phyloP scores from a whole-genome alignment of 2,329 filamentous ascomycete species.

The Zarea fungicola region DNA sequence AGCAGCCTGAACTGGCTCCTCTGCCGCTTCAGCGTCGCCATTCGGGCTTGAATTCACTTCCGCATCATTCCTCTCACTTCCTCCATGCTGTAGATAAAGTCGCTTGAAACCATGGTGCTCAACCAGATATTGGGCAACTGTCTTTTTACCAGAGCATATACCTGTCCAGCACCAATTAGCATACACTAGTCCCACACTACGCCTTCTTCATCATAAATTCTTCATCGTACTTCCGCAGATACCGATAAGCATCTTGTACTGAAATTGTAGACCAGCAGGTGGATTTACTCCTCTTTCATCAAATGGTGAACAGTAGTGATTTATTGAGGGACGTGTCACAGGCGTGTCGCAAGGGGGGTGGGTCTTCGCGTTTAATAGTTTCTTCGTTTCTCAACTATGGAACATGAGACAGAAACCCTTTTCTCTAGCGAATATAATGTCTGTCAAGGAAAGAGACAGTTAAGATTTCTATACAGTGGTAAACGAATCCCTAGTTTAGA shows the following conservation, averaged over 20 bases:
- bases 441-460: not conserved
- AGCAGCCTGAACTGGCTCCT: constrained; percentile 12
- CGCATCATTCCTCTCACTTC: not conserved
- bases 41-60: no score
- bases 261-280: not conserved
- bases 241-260: constrained; percentile 62
- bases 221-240: constrained; percentile 61
- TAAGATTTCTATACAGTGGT: not conserved
- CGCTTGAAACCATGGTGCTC: constrained; percentile 76
- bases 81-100: constrained; percentile 49
- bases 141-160: constrained; percentile 89
- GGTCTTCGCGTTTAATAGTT: constrained; percentile 9
- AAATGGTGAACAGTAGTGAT: constrained; percentile 1
- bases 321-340: constrained; percentile 6
- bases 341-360: constrained; percentile 9
- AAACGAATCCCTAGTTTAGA: no score
- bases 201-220: constrained; percentile 9
- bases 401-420: not conserved
- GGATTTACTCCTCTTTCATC: constrained; percentile 2
- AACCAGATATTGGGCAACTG: constrained; percentile 82
- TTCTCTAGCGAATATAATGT: not conserved
- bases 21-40: no score
- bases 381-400: not conserved
- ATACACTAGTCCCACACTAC: not conserved
- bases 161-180: constrained; percentile 42